phyloP scores from a whole-genome alignment of 108 stramenopile genomes.

The Nannochloropsis oceanica region DNA sequence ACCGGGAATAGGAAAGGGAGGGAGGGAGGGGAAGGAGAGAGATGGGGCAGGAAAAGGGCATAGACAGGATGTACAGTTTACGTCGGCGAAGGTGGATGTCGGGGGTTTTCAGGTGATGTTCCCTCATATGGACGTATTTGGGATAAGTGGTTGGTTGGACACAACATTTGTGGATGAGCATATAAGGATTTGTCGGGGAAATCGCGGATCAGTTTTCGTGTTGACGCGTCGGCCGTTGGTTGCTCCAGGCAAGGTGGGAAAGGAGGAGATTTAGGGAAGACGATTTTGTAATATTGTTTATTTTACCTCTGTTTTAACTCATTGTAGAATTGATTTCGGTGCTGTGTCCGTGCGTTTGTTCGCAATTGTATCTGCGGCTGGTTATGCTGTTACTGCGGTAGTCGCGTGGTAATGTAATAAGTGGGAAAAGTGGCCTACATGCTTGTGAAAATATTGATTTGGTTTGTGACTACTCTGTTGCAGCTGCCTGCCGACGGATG shows the following conservation, averaged over 20 bases:
- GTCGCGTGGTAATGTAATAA: no score
- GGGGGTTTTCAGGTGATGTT: conserved; percentile 22
- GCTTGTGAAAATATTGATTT: no score
- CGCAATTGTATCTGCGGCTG: no score
- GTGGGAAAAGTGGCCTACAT: no score
- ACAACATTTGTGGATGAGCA: conserved; percentile 23
- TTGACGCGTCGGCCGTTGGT: not conserved
- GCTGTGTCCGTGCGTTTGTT: no score
- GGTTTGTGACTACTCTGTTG: no score
- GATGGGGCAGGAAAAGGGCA: not conserved
- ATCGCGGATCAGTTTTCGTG: conserved; percentile 14
- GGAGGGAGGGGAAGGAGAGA: not conserved
- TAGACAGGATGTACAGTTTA: conserved; percentile 8
- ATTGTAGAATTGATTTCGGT: no score
- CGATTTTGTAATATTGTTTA: no score
- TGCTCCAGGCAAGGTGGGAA: not conserved
- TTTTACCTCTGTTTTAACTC: no score
- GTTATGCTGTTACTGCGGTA: no score
- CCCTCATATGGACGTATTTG: conserved; percentile 18
- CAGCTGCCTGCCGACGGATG: no score
- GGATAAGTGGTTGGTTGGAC: conserved; percentile 16
- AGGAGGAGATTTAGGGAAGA: not conserved
- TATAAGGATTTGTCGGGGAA: conserved; percentile 15
- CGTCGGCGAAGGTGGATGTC: conserved; percentile 1
- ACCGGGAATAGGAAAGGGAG: not conserved